Evolutionary conservation across 495 filamentous ascomycete genomes (phyloP), one percentile per base, ranked within the genome.

Genomic region (Bacidia gigantensis): DNA sequence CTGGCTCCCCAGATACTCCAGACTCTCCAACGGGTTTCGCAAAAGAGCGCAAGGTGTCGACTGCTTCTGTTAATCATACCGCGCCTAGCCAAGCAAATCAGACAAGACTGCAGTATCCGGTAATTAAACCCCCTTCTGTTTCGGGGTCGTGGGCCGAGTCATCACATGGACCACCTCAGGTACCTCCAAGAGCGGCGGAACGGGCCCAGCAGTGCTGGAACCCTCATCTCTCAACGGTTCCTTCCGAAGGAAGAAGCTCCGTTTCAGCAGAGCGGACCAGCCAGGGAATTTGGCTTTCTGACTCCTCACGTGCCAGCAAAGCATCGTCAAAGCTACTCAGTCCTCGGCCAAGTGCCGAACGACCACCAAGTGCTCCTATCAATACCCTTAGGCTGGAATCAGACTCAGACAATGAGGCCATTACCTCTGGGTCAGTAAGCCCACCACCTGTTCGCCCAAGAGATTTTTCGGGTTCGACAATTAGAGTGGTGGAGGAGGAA

Each of bases 171-270:
- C 18, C 46, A 32, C 46, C 29, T 39, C 47, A 41, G 35, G 39
- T 51, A 51, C 55, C 56, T 56, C 39, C 67, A 56, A 17, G 67
- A 63, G 35, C 64, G 59, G 41, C 62, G 0, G 71, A 72, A 40
- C 63, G 63, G 20, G 62, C 64, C 17, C 67, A 66, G 7, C 67
- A 68, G 49, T 77, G 77, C 67, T 84, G 82, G 77, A 86, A 82
- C 63, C 80, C 82, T 58, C 81, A 84, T 62, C 72, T 89, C 11
- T 86, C 84, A 18, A 81, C 82, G 17, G 82, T 87, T 25, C 74
- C 76, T 48, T 87, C 84, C 20, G 78, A 81, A 52, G 78, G 78
- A 67, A 73, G 69, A 17, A 41, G 48, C 12, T 54, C 52, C 1
- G 29, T 44, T 17, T 58, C 52, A 2, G 66, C 64, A n/a, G 72